Base-by-base conservation (phyloP, 1,284 basidiomycete species). In the Ceraceosorus guamensis region DNA sequence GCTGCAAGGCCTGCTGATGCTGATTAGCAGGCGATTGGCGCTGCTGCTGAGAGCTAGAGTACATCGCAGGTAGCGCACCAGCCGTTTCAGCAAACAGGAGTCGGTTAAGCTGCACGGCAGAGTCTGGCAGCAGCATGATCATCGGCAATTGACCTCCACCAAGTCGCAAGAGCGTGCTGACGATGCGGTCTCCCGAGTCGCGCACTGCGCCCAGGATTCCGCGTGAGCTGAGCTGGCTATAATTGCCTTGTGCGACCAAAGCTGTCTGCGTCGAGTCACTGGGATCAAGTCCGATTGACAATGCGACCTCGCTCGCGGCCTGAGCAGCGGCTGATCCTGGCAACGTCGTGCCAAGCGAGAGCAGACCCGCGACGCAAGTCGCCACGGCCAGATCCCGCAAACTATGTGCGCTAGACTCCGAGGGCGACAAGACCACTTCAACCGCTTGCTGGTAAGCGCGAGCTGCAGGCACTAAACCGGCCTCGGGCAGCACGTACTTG, bases 401-500 rank as follows among this genome's bases (percentile, higher is more conserved):
- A 11, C 61, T 58, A 48, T 62, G 65, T 1, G 61, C 57, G 1
- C 33, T 59, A 30, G 59, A 51, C 18, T 57, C 57, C 14, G 66
- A 60, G 3, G 61, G 52, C 1, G 71, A 70, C 13, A 74, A 43
- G 30, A 65, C 61, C 33, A 74, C 50, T 48, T 74, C 71, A 24
- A 79, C 60, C 3, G 77, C 77, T 50, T 76, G 77, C 62, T 76
- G 70, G 52, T 78, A 79, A 52, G 81, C 81, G 67, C 48, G 66
- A 59, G 60, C 56, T 57, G 70, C 62, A 14, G 66, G 58, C 13
- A 65, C 68, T 2, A 63, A 35, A 14, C 66, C 65, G 5, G 67
- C 46, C 6, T 66, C 60, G 2, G 61, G 62, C 39, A 71, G 18
- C 6, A 77, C 74, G 37, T 74, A 71, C 43, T 76, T 76, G 18